phyloP scores from a whole-genome alignment of 2,329 filamentous ascomycete genomes.

The Chaetomium olivaceum region DNA sequence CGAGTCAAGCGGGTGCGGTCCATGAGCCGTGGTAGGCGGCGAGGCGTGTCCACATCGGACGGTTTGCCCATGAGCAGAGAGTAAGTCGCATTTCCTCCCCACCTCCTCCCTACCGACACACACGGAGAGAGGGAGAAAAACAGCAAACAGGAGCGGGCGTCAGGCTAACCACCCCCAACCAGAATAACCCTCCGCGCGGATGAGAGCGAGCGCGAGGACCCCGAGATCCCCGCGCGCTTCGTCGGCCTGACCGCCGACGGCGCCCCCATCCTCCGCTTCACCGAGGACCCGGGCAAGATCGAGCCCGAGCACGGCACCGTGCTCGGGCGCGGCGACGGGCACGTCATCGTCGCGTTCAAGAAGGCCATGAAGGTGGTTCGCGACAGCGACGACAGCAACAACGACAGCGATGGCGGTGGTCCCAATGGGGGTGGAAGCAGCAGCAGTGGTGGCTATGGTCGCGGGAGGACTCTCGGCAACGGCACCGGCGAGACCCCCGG shows the following conservation, averaged over 20 bases:
- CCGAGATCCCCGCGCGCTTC: slow-evolving; percentile 38
- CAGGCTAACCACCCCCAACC: slow-evolving; percentile 16
- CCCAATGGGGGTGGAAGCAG: not conserved
- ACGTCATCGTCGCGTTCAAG: slow-evolving; percentile 44
- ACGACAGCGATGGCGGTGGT: not conserved
- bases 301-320: slow-evolving; percentile 39
- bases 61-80: slow-evolving; percentile 44
- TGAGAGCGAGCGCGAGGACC: slow-evolving; percentile 39
- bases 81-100: slow-evolving; percentile 38
- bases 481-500: not conserved
- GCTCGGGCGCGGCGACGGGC: slow-evolving; percentile 41
- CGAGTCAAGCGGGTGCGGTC: slow-evolving; percentile 37
- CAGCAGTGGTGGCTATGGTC: not conserved
- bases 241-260: slow-evolving; percentile 50
- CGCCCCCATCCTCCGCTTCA: slow-evolving; percentile 49
- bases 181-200: slow-evolving; percentile 33
- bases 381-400: not conserved
- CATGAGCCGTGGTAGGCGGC: slow-evolving; percentile 21
- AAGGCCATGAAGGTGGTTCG: slow-evolving; percentile 32
- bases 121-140: too few relatives aligned
- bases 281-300: slow-evolving; percentile 37
- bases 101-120: not conserved
- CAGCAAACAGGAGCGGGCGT: too few relatives aligned
- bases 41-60: slow-evolving; percentile 15
- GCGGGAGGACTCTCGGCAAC: not conserved